Conservation (phyloP, 495 filamentous ascomycete species). For the Lasiosphaeriaceae sp. region DNA sequence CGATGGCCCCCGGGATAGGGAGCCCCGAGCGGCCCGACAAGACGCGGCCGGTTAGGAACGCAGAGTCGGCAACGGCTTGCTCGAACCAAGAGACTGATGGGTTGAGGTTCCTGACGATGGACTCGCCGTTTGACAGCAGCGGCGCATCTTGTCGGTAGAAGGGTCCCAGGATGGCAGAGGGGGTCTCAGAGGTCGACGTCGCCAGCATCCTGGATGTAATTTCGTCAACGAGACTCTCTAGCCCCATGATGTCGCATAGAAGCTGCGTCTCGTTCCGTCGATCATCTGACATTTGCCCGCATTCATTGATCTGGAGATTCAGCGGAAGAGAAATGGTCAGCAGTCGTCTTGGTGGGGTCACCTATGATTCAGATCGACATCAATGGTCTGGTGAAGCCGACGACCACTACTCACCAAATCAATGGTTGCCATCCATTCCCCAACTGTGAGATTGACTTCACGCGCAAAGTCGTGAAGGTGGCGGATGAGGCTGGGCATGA, state of each 20-base stretch:
- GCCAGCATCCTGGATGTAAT: slow-evolving; percentile 63
- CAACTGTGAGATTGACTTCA: slow-evolving; percentile 54
- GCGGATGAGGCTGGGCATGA: slow-evolving; percentile 51
- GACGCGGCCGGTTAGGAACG: slow-evolving; percentile 61
- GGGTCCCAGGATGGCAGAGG: slow-evolving; percentile 71
- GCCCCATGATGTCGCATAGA: slow-evolving; percentile 66
- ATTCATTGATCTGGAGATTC: slow-evolving; percentile 62
- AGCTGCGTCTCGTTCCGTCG: slow-evolving; percentile 71
- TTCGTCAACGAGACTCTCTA: slow-evolving; percentile 69
- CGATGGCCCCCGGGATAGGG: slow-evolving; percentile 56
- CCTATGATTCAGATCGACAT: neutral
- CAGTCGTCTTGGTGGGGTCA: neutral
- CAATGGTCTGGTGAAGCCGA: neutral
- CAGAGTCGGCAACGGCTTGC: slow-evolving; percentile 50
- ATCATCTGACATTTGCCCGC: slow-evolving; percentile 67
- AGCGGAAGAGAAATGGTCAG: slow-evolving; percentile 8
- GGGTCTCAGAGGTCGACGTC: slow-evolving; percentile 50
- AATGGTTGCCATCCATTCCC: slow-evolving; percentile 48
- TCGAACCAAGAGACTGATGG: slow-evolving; percentile 31
- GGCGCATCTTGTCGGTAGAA: slow-evolving; percentile 74
- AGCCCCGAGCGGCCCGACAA: slow-evolving; percentile 46
- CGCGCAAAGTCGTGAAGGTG: slow-evolving; percentile 59
- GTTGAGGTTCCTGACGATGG: slow-evolving; percentile 45
- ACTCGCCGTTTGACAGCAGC: slow-evolving; percentile 56
- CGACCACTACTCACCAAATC: slow-evolving; percentile 32